phyloP scores from a whole-genome alignment of 768 basidiomycete species.

The Xerocomellus intermedius region DNA sequence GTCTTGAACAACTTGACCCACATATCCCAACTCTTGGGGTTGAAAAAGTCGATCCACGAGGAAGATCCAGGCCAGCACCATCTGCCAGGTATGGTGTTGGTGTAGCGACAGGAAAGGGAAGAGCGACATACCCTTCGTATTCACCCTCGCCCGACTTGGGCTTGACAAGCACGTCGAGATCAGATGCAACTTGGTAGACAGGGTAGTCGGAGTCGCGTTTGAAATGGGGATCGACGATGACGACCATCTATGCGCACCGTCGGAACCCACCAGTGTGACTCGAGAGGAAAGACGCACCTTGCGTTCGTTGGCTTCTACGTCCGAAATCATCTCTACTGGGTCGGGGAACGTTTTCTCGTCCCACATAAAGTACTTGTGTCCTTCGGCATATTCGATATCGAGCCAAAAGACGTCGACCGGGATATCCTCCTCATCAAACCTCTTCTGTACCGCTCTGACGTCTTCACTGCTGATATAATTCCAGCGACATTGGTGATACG shows the following conservation, averaged over 20 bases:
- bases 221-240: slow-evolving; percentile 95
- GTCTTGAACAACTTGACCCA: slow-evolving; percentile 85
- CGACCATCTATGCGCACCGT: slow-evolving; percentile 73
- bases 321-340: slow-evolving; percentile 89
- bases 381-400: slow-evolving; percentile 92
- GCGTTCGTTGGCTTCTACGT: slow-evolving; percentile 78
- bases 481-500: slow-evolving; percentile 98
- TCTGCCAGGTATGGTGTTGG: slow-evolving; percentile 1
- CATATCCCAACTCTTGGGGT: slow-evolving; percentile 85
- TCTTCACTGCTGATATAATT: slow-evolving; percentile 93
- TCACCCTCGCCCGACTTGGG: slow-evolving; percentile 75
- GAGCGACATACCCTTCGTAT: slow-evolving; percentile 66
- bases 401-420: slow-evolving; percentile 97
- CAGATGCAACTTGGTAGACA: slow-evolving; percentile 80
- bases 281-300: slow-evolving; percentile 53
- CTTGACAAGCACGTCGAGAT: slow-evolving; percentile 81
- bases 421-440: slow-evolving; percentile 93
- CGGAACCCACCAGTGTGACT: neutral
- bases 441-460: slow-evolving; percentile 75
- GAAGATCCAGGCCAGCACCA: slow-evolving; percentile 99
- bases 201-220: slow-evolving; percentile 81
- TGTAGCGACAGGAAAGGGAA: neutral
- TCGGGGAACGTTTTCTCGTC: slow-evolving; percentile 89
- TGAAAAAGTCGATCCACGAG: slow-evolving; percentile 98
- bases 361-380: slow-evolving; percentile 98